Conservation (phyloP, 805 yeast genomes). For the Candida easanensis region DNA sequence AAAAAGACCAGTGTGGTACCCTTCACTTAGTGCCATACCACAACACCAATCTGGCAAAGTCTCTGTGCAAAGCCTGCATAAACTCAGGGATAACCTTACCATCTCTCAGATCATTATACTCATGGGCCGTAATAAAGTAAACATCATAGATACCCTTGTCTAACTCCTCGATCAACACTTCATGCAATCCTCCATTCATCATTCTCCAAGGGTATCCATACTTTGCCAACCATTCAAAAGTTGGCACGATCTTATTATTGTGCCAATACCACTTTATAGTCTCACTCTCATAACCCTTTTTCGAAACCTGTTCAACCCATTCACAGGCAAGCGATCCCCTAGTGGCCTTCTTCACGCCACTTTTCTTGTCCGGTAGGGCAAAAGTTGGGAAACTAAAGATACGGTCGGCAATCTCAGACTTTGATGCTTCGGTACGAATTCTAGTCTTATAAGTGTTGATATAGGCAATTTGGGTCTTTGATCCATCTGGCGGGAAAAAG, state of each 20-base stretch:
- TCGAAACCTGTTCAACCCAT: not conserved
- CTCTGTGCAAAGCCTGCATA: conserved; percentile 17
- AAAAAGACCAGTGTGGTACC: too few species aligned
- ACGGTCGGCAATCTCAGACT: not conserved
- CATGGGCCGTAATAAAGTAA: conserved; percentile 21
- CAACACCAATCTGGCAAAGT: conserved; percentile 20
- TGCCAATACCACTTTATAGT: conserved; percentile 13
- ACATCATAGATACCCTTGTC: conserved; percentile 15
- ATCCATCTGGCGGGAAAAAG: conserved; percentile 9
- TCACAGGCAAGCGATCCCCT: conserved; percentile 1
- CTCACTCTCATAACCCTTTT: conserved; percentile 3
- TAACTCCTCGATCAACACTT: conserved; percentile 14
- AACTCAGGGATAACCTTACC: conserved; percentile 23
- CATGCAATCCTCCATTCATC: conserved; percentile 27
- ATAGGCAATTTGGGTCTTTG: conserved; percentile 16
- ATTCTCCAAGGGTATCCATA: conserved; percentile 29
- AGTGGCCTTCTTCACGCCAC: not conserved
- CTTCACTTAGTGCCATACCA: conserved; percentile 5
- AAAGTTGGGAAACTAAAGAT: conserved; percentile 8
- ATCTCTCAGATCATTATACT: conserved; percentile 24
- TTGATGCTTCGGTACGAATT: not conserved
- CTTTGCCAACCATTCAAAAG: conserved; percentile 17
- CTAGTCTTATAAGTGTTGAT: conserved; percentile 21
- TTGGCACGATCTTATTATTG: conserved; percentile 5
- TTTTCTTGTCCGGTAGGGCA: not conserved